A percentile compares a stretch with the other conserved stretches of the same genome.
Conservation (phyloP, 208 protist genomes). For the Trypanosoma platydactyli region DNA sequence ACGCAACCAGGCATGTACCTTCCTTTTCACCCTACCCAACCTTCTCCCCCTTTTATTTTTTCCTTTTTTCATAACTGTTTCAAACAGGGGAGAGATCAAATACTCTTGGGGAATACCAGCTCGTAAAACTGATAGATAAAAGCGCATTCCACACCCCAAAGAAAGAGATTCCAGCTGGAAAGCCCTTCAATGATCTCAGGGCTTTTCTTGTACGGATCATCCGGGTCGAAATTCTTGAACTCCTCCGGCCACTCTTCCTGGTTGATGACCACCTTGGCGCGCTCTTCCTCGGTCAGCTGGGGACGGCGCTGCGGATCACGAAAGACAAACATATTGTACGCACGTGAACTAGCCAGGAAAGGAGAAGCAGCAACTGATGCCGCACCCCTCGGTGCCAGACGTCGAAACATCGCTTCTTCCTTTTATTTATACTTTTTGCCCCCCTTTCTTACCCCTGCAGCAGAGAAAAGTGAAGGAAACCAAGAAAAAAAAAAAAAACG, state of each 20-base stretch:
- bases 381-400: constrained; percentile 48
- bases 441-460: background rate
- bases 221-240: constrained; percentile 89
- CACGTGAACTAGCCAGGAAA: constrained; percentile 50
- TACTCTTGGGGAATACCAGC: constrained; percentile 84
- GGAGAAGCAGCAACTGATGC: constrained; percentile 38
- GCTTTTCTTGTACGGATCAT: constrained; percentile 92
- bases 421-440: constrained; percentile 9
- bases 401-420: constrained; percentile 57
- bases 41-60: background rate
- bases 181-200: constrained; percentile 86
- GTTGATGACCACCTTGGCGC: constrained; percentile 87
- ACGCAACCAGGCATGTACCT: too few relatives aligned
- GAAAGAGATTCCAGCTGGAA: constrained; percentile 87
- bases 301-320: constrained; percentile 87
- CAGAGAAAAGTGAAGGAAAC: constrained; percentile 13
- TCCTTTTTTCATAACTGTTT: constrained; percentile 1
- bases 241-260: constrained; percentile 89
- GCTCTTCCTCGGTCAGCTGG: constrained; percentile 85
- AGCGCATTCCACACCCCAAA: constrained; percentile 84
- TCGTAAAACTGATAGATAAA: constrained; percentile 93
- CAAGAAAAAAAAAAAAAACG: background rate
- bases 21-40: too few relatives aligned
- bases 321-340: constrained; percentile 88
- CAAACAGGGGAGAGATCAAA: constrained; percentile 32